These are phyloP conservation scores for Neoscytalidium dimidiatum DNA, from an alignment of 2,329 filamentous ascomycete genomes.

Conservation along the genomic window DNA sequence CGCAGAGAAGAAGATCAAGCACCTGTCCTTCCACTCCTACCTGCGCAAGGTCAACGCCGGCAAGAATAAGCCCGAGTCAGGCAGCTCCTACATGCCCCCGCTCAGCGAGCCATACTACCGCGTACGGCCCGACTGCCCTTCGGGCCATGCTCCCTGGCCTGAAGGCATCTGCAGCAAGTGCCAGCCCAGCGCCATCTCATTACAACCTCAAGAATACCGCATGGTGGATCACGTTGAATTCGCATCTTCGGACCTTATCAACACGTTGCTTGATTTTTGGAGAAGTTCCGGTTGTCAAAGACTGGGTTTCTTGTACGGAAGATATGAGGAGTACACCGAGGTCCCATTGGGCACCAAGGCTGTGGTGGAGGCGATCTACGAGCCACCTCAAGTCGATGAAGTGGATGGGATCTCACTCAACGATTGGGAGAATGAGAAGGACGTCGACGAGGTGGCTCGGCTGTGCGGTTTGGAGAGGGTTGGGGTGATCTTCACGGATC, in stretches of 20 bases:
- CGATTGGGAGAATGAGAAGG: conserved; percentile 81
- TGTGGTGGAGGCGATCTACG: conserved; percentile 95
- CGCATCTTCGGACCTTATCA: conserved; percentile 78
- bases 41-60: conserved; percentile 92
- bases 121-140: conserved; percentile 85
- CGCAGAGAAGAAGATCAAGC: conserved; percentile 96
- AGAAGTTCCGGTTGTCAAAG: conserved; percentile 80
- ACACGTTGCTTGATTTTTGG: conserved; percentile 92
- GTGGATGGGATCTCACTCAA: conserved; percentile 82
- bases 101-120: conserved; percentile 90
- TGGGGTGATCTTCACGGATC: conserved; percentile 92
- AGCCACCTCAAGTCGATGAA: conserved; percentile 89
- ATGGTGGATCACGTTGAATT: conserved; percentile 99
- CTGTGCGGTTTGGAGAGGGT: conserved; percentile 85
- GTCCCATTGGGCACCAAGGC: conserved; percentile 94
- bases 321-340: conserved; percentile 86
- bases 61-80: conserved; percentile 93
- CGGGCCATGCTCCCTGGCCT: conserved; percentile 89
- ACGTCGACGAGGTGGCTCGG: conserved; percentile 77
- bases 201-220: conserved; percentile 90
- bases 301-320: conserved; percentile 87
- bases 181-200: conserved; percentile 92
- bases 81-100: conserved; percentile 93
- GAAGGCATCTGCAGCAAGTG: conserved; percentile 98
- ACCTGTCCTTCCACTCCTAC: conserved; percentile 93